phyloP scores from a whole-genome alignment of 2,329 filamentous ascomycete species.

The Podosphaera fusca region DNA sequence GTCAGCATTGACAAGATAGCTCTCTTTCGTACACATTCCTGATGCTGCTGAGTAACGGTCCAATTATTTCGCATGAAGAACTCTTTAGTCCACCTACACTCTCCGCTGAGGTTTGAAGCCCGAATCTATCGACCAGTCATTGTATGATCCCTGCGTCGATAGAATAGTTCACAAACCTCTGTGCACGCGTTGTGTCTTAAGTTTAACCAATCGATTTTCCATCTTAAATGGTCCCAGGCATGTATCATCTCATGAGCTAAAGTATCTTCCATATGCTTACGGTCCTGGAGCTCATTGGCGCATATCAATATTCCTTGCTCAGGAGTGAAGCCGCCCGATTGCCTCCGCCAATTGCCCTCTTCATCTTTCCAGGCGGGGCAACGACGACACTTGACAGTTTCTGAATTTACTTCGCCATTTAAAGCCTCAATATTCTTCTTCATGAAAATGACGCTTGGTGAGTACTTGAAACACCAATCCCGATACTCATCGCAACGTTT shows the following conservation, averaged over 20 bases:
- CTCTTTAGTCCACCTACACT: slow-evolving; percentile 77
- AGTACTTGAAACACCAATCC: slow-evolving; percentile 66
- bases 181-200: slow-evolving; percentile 81
- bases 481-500: slow-evolving; percentile 58
- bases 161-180: slow-evolving; percentile 35
- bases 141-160: not conserved
- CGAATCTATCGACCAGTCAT: slow-evolving; percentile 40
- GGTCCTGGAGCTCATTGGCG: slow-evolving; percentile 67
- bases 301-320: slow-evolving; percentile 77
- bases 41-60: slow-evolving; percentile 77
- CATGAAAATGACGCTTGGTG: slow-evolving; percentile 71
- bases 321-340: slow-evolving; percentile 65
- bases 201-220: slow-evolving; percentile 66
- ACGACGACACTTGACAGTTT: slow-evolving; percentile 62
- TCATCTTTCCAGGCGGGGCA: slow-evolving; percentile 37
- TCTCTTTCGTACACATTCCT: slow-evolving; percentile 67
- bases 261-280: slow-evolving; percentile 74
- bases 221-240: slow-evolving; percentile 79
- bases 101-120: slow-evolving; percentile 75
- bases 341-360: slow-evolving; percentile 27
- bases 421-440: slow-evolving; percentile 58
- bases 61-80: slow-evolving; percentile 68
- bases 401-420: slow-evolving; percentile 47
- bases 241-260: slow-evolving; percentile 96
- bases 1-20: slow-evolving; percentile 61